Evolutionary conservation across 2,329 filamentous ascomycete species (phyloP), one percentile per base, ranked within the genome.

Genomic region (Apiospora marii): DNA sequence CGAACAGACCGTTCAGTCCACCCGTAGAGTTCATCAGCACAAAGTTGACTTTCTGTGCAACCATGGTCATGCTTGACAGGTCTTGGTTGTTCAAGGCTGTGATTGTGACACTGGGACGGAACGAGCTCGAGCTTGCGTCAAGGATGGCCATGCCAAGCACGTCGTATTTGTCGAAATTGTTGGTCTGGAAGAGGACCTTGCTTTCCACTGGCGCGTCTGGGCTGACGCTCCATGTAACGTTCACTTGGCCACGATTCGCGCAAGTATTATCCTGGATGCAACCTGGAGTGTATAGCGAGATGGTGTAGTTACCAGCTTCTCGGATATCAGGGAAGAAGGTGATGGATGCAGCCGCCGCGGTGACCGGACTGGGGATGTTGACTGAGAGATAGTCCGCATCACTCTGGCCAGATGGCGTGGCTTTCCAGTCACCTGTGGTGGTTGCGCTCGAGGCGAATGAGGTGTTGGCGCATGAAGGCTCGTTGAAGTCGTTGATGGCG

Each of bases 131-230:
- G 70, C 89, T 91, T 71, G 92, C 91, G 79, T 98, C 94, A 71
- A 99, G 91, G 76, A 91, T 91, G 67, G 95, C 96, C 76, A 92
- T 93, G 83, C 95, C 98, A 73, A 99, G 91, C 76, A 94, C 92
- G 80, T 99, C 96, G 79, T 97, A 98, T 83, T 99, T 99, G 85
- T 98, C 96, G 81, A 92, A 97, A 80, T 97, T 89, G 83, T 99
- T 99, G 24, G 95, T 98, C 82, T 99, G 96, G 80, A 89, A 97
- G 10, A 98, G 84, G 0, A 89, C 87, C 0, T 87, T 90, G 41
- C 89, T 82, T 80, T 69, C 84, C 76, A 77, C 82, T 79, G 72
- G 83, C 78, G 79, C 86, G 14, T 74, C 78, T 76, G 85, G 83
- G 3, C 90, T 88, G 85, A 96, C 91, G 34, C 87, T 87, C 46